Evolutionary conservation across 2,329 filamentous ascomycete genomes (phyloP), one percentile per base, ranked within the genome.

Genomic region (Penicillium sp.): DNA sequence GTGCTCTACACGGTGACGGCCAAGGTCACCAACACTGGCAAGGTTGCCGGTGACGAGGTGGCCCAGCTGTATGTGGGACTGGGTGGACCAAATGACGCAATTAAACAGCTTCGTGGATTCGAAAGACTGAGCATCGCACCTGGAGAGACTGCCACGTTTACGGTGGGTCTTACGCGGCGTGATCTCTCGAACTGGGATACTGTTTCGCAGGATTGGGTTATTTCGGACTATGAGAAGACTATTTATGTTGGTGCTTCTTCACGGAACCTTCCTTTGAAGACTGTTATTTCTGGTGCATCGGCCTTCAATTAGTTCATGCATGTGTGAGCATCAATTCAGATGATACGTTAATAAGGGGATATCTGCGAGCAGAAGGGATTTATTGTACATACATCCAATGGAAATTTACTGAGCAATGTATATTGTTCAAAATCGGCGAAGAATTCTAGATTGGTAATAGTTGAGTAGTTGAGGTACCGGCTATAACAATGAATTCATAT

Each of bases 171-270:
- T 49, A 90, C 87, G 1, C 81, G 91, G 27, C 84, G 90, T 51
- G 91, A 96, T 70, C 61, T 96, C 54, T 90, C 86, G 71, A 92
- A 90, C 76, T 96, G 91, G 91, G 89, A 93, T 66, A 77, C 82
- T 0, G 80, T 68, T 1, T 69, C 74, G 10, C 90, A 95, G 79
- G 87, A 95, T 77, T 96, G 91, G 90, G 82, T 90, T 49, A 77
- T 84, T 52, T 75, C 74, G 14, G 68, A 74, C 33, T 79, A 81
- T 61, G 70, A 79, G 44, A 83, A 83, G 76, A 82, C 76, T 33
- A 78, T 82, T 45, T 82, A 80, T 59, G 82, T 85, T 4, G 82
- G 82, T 43, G 37, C 52, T 13, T 58, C 56, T 22, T 54, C 51
- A n/a, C 47, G 56, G 43, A 50, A 52, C n/a, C 35, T 58, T 42